phyloP scores from a whole-genome alignment of 2,329 filamentous ascomycete species.

The Talaromyces sp. region DNA sequence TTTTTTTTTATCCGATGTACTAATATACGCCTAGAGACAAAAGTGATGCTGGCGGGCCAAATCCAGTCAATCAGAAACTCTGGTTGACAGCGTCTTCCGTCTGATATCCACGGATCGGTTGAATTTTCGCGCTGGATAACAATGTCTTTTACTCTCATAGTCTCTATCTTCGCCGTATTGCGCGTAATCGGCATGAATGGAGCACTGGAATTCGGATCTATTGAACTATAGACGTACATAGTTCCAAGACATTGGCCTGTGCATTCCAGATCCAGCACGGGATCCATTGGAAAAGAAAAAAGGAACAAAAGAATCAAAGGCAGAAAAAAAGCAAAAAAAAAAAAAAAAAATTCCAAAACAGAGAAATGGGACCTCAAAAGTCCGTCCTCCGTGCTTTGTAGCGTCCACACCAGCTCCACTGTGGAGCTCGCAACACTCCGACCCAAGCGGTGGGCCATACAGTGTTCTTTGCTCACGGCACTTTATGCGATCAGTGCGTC shows the following conservation, averaged over 20 bases:
- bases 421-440: constrained; percentile 17
- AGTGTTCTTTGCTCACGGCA: constrained; percentile 4
- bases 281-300: not conserved
- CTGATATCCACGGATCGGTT: constrained; percentile 10
- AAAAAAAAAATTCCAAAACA: not conserved
- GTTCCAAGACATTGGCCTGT: constrained; percentile 4
- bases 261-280: not conserved
- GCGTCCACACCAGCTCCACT: constrained; percentile 13
- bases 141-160: no score
- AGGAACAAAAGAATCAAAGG: not conserved
- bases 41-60: not conserved
- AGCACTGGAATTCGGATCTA: not conserved
- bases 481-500: constrained; percentile 21
- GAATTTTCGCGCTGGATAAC: not conserved
- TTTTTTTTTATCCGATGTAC: not conserved
- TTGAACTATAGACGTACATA: constrained; percentile 1
- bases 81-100: constrained; percentile 12
- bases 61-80: constrained; percentile 8
- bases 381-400: constrained; percentile 8
- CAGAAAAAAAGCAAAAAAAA: not conserved
- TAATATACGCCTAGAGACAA: no score
- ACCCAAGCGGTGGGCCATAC: constrained; percentile 3
- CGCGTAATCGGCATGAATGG: not conserved
- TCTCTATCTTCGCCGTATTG: not conserved
- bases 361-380: not conserved